Base-by-base conservation (phyloP, 768 basidiomycete genomes). In the Cystobasidium tubakii region DNA sequence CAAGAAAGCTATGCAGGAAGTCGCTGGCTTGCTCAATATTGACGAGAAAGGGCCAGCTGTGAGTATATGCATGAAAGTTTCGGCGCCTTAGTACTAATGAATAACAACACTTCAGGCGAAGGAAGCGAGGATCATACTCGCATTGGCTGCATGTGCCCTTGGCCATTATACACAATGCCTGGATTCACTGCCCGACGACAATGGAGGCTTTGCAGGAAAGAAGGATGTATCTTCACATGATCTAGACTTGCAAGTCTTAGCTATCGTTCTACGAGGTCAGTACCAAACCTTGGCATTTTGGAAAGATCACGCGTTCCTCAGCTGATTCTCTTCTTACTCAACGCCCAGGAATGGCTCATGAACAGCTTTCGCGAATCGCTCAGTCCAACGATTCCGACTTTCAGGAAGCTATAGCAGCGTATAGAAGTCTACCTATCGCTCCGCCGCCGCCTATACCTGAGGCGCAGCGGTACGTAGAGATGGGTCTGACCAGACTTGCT, bases 371-470 rank as follows among this genome's bases (percentile, higher is more conserved):
- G 19, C 29, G 27, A 7, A 12, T 1, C 1, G 69, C 27, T n/a
- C 17, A 36, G 25, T 10, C 43, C 23, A 43, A 46, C 63, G 25
- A 13, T 34, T 1, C 34, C 23, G 39, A 27, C 2, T 36, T 65
- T 3, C 31, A 39, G 15, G 9, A 42, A 7, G 50, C 69, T 15
- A 39, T 71, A 3, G 13, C 27, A 17, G 42, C 55, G 42, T 71
- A 71, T 31, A 55, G 55, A 23, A 71, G 29, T 19, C 31, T 71
- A 29, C 69, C 69, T 10, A 36, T 36, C 13, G 4, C 27, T 3
- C 69, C 69, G 21, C 69, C 69, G 4, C 69, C 69, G 54, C 69
- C 69, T 17, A 44, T 71, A 36, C 69, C 69, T 7, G 69, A 71
- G 27, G 69, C 69, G 6, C 69, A 71, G 43, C 53, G 69, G 7